Base-by-base conservation (phyloP, 169 alveolate genomes). In the Cryptosporidium viatorum region DNA sequence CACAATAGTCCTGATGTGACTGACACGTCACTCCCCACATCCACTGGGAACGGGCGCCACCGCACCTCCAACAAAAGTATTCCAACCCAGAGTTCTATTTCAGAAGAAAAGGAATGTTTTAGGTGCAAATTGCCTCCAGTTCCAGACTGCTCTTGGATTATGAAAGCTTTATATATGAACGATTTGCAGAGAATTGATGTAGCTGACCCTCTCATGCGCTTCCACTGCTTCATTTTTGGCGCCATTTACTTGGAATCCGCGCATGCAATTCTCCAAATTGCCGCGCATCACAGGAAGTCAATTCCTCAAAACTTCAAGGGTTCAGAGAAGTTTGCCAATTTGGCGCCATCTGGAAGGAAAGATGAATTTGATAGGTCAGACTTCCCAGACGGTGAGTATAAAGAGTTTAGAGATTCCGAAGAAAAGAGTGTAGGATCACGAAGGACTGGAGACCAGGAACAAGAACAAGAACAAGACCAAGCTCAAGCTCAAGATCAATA, bases 141-240 rank as follows among this genome's bases (percentile, higher is more conserved):
- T 35, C 95, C 95, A 26, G 92, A 93, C 84, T 80, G 93, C 52
- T 91, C 93, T 59, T 67, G 59, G 74, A 52, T 93, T 43, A 91
- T 93, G 89, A 92, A 92, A 86, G 75, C 95, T n/a, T 70, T 93
- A 71, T 94, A 91, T 85, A 92, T 94, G 95, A 94, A 93, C 60
- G 96, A 94, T 68, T 80, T 94, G 52, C 97, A 94, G 84, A 87
- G 91, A 65, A 73, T 94, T 62, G 97, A 94, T 23, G 92, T 91
- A 2, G 86, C 93, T 23, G 97, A 94, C 37, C 97, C 94, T 69
- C 85, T 94, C 23, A 93, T 93, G 65, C 92, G 89, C 48, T 71
- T 94, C 29, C 97, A 94, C 85, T 91, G 96, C 37, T 95, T 92
- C 85, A 55, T 94, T 39, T 94, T 94, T 68, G 89, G 89, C 23